Conservation (phyloP, 1,284 basidiomycete genomes). For the Psilocybe mexicana region DNA sequence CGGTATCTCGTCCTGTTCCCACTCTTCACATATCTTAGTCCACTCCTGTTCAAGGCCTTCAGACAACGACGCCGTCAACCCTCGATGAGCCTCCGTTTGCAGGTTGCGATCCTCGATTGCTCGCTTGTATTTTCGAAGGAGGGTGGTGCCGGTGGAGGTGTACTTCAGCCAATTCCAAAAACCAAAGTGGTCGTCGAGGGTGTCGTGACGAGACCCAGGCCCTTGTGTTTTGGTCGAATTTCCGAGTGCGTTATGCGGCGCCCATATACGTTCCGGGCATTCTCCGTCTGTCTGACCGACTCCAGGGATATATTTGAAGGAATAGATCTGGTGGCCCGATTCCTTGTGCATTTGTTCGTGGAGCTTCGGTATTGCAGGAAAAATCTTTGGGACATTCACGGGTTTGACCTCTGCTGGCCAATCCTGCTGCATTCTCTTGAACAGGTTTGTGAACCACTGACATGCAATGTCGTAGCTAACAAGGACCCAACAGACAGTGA, state of each 20-base stretch:
- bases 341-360: slow-evolving; percentile 13
- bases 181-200: slow-evolving; percentile 17
- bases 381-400: neutral
- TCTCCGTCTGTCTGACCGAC: slow-evolving; percentile 13
- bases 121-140: neutral
- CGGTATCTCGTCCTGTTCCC: slow-evolving; percentile 12
- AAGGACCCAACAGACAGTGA: neutral
- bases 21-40: slow-evolving; percentile 5
- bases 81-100: neutral
- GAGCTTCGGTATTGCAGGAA: slow-evolving; percentile 17
- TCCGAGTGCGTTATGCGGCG: slow-evolving; percentile 5
- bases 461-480: slow-evolving; percentile 3
- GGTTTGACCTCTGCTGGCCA: slow-evolving; percentile 11
- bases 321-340: neutral
- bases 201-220: slow-evolving; percentile 8
- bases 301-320: slow-evolving; percentile 8
- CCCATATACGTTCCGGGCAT: slow-evolving; percentile 13
- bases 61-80: neutral
- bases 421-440: slow-evolving; percentile 5
- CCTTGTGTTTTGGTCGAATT: slow-evolving; percentile 9
- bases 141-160: neutral
- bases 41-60: neutral
- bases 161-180: slow-evolving; percentile 17
- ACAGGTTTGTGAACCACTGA: neutral
- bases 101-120: slow-evolving; percentile 4